A percentile compares a stretch with the other conserved stretches of the same genome.
These are phyloP conservation scores for Phytophthora hibernalis DNA, from an alignment of 352 stramenopile species.

Conservation along the genomic window DNA sequence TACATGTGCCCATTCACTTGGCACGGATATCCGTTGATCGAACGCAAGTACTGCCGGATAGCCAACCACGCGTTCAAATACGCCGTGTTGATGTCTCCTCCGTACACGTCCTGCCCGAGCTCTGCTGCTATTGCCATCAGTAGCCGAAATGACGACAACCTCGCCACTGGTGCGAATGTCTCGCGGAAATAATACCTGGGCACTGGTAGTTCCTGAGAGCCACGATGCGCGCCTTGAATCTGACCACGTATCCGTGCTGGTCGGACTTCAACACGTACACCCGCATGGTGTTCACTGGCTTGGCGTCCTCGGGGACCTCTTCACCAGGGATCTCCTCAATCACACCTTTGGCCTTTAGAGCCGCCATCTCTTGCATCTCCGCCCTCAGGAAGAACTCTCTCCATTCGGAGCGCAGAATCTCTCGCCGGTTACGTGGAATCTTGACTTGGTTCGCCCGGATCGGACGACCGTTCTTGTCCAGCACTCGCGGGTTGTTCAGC, in stretches of 20 bases:
- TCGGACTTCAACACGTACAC: constrained; percentile 11
- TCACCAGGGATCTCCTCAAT: constrained; percentile 5
- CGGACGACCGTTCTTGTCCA: constrained; percentile 12
- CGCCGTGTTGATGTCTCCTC: constrained; percentile 17
- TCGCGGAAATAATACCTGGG: too few species aligned
- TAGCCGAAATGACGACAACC: constrained; percentile 13
- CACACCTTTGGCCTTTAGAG: constrained; percentile 8
- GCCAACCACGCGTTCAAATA: constrained; percentile 14
- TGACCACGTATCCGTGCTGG: constrained; percentile 5
- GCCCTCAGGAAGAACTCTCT: constrained; percentile 10
- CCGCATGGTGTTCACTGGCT: constrained; percentile 16
- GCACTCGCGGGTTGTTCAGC: background rate
- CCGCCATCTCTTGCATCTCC: constrained; percentile 14
- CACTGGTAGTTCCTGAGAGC: too few species aligned
- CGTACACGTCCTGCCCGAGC: background rate
- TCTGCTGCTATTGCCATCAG: constrained; percentile 8
- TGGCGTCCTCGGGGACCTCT: background rate
- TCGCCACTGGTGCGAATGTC: constrained; percentile 1
- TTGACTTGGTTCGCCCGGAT: constrained; percentile 8
- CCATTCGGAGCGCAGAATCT: constrained; percentile 12
- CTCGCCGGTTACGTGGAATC: constrained; percentile 1
- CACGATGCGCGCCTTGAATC: too few species aligned
- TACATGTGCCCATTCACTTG: constrained; percentile 4
- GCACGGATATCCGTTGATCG: constrained; percentile 3
- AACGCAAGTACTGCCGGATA: constrained; percentile 1